Conservation (phyloP, 2,329 filamentous ascomycete genomes). For the Fusarium sp. region DNA sequence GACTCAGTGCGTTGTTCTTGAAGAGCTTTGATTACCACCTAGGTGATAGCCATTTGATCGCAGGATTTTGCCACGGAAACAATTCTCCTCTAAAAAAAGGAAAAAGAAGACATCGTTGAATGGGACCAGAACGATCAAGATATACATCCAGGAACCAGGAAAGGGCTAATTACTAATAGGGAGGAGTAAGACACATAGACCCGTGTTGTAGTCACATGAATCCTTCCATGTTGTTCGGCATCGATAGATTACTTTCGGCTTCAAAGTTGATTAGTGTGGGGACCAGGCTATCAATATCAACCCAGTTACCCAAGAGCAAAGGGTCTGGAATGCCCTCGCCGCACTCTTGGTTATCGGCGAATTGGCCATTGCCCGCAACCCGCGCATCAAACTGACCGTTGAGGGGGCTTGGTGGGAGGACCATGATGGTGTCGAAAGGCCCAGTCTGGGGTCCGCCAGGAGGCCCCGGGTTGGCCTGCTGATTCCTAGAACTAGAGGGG, state of each 20-base stretch:
- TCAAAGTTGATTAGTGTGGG: constrained; percentile 14
- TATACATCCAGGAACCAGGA: too few relatives aligned
- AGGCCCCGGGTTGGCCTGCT: not conserved
- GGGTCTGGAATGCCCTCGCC: not conserved
- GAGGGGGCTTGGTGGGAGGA: not conserved
- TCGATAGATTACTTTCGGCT: constrained; percentile 2
- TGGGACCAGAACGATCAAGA: too few relatives aligned
- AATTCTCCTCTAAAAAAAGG: too few relatives aligned
- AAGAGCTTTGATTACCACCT: too few relatives aligned
- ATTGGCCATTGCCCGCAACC: not conserved
- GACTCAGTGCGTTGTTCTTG: too few relatives aligned
- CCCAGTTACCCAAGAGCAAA: constrained; percentile 8
- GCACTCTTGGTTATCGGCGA: not conserved
- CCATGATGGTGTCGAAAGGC: constrained; percentile 1
- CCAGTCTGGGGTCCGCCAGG: not conserved
- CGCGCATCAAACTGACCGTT: constrained; percentile 4
- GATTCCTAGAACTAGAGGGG: constrained; percentile 14
- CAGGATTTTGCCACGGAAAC: too few relatives aligned
- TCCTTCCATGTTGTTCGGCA: constrained; percentile 2
- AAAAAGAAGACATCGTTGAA: too few relatives aligned
- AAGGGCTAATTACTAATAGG: too few relatives aligned
- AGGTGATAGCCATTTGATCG: too few relatives aligned
- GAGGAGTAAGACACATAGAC: too few relatives aligned
- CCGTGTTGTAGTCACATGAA: not conserved
- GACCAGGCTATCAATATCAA: constrained; percentile 17